Evolutionary conservation across 305 asterid species (phyloP).

Genomic region (Euphrasia arctica): DNA sequence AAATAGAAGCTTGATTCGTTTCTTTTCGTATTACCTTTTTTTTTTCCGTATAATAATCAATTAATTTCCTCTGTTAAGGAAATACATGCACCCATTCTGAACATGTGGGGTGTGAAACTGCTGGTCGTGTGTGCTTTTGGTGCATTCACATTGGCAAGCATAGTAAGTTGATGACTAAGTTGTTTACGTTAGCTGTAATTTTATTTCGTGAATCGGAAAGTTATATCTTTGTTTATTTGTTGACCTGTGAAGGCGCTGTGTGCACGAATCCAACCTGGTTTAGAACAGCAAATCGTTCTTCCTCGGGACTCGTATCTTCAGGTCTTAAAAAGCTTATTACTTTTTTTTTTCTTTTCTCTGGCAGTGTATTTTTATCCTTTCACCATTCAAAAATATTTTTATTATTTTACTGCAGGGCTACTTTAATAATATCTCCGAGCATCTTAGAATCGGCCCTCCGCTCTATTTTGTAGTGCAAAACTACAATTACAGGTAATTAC

Average conservation of each 20-base stretch:
- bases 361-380: neutral
- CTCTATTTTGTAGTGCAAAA: constrained; percentile 88
- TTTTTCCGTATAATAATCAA: constrained; percentile 16
- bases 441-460: constrained; percentile 96
- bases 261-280: constrained; percentile 93
- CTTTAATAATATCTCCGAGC: constrained; percentile 67
- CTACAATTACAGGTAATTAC: constrained; percentile 76
- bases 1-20: constrained; percentile 20
- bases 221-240: constrained; percentile 8
- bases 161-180: constrained; percentile 55
- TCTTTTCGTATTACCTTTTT: constrained; percentile 3
- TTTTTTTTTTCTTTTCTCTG: constrained; percentile 13
- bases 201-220: constrained; percentile 16
- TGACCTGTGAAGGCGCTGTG: constrained; percentile 68
- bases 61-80: constrained; percentile 46
- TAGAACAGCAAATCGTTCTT: constrained; percentile 97
- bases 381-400: too few relatives aligned
- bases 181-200: constrained; percentile 17
- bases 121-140: constrained; percentile 68
- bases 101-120: constrained; percentile 83
- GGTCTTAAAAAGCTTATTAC: constrained; percentile 38
- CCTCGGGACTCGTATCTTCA: constrained; percentile 98
- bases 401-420: constrained; percentile 62
- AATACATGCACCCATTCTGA: constrained; percentile 84
- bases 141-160: constrained; percentile 87